Evolutionary conservation across 805 yeast genomes (phyloP).

Genomic region (Candida sithepensis): DNA sequence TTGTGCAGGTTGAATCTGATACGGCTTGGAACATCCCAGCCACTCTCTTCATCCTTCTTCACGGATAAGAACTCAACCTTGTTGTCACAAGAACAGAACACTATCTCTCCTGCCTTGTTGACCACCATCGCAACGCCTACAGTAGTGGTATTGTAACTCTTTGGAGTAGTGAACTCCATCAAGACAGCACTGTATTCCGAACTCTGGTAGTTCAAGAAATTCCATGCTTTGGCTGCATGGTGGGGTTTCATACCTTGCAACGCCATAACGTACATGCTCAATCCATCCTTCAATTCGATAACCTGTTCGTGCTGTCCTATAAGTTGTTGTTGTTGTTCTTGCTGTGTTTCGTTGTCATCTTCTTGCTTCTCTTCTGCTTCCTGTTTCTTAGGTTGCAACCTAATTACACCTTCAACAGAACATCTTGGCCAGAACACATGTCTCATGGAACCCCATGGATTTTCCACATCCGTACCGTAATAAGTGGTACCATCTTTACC

Average conservation of each 20-base stretch:
- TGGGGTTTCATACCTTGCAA: constrained; percentile 99
- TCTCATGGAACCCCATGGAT: constrained; percentile 98
- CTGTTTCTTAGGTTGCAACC: constrained; percentile 29
- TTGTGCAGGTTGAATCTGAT: constrained; percentile 55
- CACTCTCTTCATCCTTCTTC: constrained; percentile 69
- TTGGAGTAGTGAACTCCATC: constrained; percentile 96
- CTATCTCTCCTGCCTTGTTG: constrained; percentile 56
- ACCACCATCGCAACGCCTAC: constrained; percentile 79
- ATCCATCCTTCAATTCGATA: constrained; percentile 35
- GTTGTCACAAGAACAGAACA: constrained; percentile 63
- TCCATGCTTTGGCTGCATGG: constrained; percentile 98
- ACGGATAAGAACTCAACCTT: constrained; percentile 55
- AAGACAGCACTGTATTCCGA: constrained; percentile 67
- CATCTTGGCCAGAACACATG: constrained; percentile 97
- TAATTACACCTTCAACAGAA: constrained; percentile 60
- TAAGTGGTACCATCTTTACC: constrained; percentile 83
- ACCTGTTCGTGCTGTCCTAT: constrained; percentile 2
- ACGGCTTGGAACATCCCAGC: constrained; percentile 83
- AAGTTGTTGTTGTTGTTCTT: not conserved
- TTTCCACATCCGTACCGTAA: constrained; percentile 77
- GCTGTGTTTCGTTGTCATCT: not conserved
- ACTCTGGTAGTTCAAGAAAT: constrained; percentile 86
- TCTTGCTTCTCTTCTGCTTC: constrained; percentile 8
- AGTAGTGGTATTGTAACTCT: constrained; percentile 76
- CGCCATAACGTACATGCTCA: constrained; percentile 89